Evolutionary conservation across 2,329 filamentous ascomycete genomes (phyloP).

Genomic region (Cytospora paraplurivora): DNA sequence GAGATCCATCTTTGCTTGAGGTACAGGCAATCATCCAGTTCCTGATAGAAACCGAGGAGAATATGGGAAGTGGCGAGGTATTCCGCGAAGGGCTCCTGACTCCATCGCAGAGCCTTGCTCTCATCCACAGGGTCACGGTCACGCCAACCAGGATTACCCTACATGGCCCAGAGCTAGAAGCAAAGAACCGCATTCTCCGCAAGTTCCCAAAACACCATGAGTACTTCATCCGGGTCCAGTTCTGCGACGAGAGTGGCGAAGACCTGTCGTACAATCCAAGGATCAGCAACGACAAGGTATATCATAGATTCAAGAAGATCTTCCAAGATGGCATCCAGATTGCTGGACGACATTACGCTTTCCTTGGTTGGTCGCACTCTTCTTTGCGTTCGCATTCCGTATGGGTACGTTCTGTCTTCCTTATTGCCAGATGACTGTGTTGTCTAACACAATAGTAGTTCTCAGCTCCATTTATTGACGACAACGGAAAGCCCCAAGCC

Average conservation of each 20-base stretch:
- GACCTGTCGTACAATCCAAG: conserved; percentile 60
- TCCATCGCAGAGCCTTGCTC: conserved; percentile 46
- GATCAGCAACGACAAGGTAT: conserved; percentile 53
- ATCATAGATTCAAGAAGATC: conserved; percentile 61
- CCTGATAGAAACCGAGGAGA: conserved; percentile 45
- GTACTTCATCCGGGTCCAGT: conserved; percentile 70
- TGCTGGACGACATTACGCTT: conserved; percentile 63
- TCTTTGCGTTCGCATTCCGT: conserved; percentile 71
- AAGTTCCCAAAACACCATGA: conserved; percentile 61
- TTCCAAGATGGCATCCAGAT: conserved; percentile 63
- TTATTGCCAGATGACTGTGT: not conserved
- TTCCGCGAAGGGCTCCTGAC: conserved; percentile 30
- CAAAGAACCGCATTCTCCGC: conserved; percentile 71
- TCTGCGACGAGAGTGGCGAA: conserved; percentile 73
- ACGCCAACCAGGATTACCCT: conserved; percentile 62
- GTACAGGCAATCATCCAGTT: conserved; percentile 43
- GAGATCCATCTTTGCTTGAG: conserved; percentile 46
- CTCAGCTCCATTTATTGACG: conserved; percentile 49
- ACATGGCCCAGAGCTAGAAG: conserved; percentile 65
- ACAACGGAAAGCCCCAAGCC: conserved; percentile 38
- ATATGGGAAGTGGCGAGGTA: conserved; percentile 28
- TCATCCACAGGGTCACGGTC: conserved; percentile 58
- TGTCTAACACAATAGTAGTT: conserved; percentile 42
- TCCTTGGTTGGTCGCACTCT: conserved; percentile 79
- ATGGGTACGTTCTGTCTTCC: conserved; percentile 43